Evolutionary conservation across 805 yeast species (phyloP), one percentile per base, ranked within the genome.

Genomic region (Yarrowia bubula): DNA sequence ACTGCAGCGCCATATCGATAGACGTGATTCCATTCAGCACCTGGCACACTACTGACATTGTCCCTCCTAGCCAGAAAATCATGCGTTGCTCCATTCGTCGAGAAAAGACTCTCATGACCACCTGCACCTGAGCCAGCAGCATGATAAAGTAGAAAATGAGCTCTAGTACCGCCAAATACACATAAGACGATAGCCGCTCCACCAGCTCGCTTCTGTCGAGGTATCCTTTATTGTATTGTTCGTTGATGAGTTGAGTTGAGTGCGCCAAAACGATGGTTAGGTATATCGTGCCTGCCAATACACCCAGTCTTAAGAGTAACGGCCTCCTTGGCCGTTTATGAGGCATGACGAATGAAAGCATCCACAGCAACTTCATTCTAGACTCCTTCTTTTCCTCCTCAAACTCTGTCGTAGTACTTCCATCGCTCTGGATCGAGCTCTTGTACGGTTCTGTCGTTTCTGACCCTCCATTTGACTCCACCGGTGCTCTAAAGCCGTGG

Each of bases 81-180:
- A 85, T 76, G 65, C 90, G 78, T 70, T 86, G 87, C 73, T 90
- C 96, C 65, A 81, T 82, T 50, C 82, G 86, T 60, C 96, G 78
- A 64, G 84, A 82, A 69, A 88, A 88, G 33, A 88, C 73, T 64
- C 91, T 78, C 83, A 86, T 86, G 5, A 87, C 79, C 38, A 88
- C 85, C 70, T 87, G 90, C 0, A 88, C 90, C 73, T 89, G 92
- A 61, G 87, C 83, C 35, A 88, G 75, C 70, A 86, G 88, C 31
- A 87, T 77, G 6, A 87, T 61, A 31, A 66, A 44, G 53, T 60
- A 62, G 64, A 84, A 83, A 1, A 88, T 71, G 57, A 87, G 78
- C 71, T 86, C 90, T 13, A 88, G 75, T 3, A 83, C 77, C 61
- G 83, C 83, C 69, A 87, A 81, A 10, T 79, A 80, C 2, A 76